Conservation (phyloP, 1,284 basidiomycete genomes). For the Sporisorium graminicola region DNA sequence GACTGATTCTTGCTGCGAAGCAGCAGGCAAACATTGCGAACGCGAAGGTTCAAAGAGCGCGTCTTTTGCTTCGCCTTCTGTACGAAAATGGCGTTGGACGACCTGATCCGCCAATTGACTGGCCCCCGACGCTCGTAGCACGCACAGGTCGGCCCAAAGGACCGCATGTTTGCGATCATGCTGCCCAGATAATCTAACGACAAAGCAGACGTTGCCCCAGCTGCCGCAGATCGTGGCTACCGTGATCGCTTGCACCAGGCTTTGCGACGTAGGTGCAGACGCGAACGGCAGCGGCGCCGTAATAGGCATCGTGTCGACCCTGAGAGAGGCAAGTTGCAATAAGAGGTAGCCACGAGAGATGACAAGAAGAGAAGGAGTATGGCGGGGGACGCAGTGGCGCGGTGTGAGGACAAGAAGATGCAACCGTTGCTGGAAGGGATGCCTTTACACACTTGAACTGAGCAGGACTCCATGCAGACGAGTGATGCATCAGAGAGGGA, state of each 20-base stretch:
- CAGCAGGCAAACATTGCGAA: no score
- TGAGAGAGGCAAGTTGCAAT: not conserved
- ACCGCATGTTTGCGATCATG: conserved; percentile 2
- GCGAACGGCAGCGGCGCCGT: no score
- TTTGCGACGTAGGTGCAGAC: no score
- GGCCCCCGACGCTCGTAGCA: conserved; percentile 4
- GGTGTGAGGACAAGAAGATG: not conserved
- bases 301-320: not conserved
- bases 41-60: not conserved
- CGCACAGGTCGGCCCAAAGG: not conserved
- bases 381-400: not conserved
- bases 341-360: not conserved
- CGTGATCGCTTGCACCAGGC: conserved; percentile 14
- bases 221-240: not conserved
- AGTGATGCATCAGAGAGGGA: not conserved
- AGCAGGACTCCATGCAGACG: not conserved
- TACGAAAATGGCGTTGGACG: not conserved
- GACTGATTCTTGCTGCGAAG: not conserved
- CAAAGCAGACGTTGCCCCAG: conserved; percentile 40
- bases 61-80: not conserved
- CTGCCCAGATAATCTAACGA: conserved; percentile 8
- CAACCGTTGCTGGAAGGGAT: not conserved
- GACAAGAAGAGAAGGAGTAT: not conserved
- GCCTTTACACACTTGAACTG: not conserved
- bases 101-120: not conserved